These are phyloP conservation scores for Rhododendron kiyosumense DNA, from an alignment of 148 eudicot genomes.

Conservation along the genomic window DNA sequence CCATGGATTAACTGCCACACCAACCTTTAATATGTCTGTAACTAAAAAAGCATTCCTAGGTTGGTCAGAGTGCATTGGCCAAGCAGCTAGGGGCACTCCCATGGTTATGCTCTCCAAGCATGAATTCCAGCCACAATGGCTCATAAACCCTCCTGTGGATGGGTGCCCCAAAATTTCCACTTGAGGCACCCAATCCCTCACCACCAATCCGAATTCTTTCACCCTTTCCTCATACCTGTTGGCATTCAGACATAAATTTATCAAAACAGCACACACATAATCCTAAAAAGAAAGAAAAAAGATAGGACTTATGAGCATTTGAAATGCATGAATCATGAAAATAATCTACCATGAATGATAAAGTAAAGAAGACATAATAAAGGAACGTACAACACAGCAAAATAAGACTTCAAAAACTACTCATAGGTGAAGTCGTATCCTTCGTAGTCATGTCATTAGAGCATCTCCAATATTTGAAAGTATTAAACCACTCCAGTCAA, in stretches of 20 bases:
- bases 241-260: not conserved
- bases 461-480: too few species aligned
- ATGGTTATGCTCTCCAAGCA: not conserved
- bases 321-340: not conserved
- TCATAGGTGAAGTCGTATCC: too few species aligned
- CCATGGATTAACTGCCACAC: not conserved
- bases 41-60: not conserved
- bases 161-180: not conserved
- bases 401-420: not conserved
- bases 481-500: too few species aligned
- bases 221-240: not conserved
- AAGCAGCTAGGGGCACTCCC: not conserved
- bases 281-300: too few species aligned
- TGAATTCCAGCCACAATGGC: constrained; percentile 5
- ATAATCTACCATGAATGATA: not conserved
- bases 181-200: constrained; percentile 5
- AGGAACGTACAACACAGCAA: too few species aligned
- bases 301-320: not conserved
- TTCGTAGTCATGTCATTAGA: too few species aligned
- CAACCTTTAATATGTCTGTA: not conserved
- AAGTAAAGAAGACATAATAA: too few species aligned
- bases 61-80: constrained; percentile 10
- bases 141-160: not conserved
- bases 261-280: too few species aligned
- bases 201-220: not conserved